Percentiles rank a stretch among this genome's conserved stretches.
Conservation (phyloP, 2,329 filamentous ascomycete genomes). For the Cladobotryum mycophilum region DNA sequence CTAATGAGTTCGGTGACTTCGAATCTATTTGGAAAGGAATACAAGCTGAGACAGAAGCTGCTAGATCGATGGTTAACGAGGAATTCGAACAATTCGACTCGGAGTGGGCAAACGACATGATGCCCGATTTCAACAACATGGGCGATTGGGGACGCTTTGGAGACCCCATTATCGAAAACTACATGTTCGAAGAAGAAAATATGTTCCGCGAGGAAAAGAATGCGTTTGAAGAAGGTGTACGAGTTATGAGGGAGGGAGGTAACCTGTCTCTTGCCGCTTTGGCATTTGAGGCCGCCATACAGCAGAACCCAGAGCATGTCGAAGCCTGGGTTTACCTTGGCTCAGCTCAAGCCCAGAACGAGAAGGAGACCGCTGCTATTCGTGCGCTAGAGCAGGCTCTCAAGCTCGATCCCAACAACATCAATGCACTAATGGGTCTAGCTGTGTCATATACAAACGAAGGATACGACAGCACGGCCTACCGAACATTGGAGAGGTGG, state of each 20-base stretch:
- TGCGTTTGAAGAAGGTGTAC: slow-evolving; percentile 86
- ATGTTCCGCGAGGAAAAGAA: slow-evolving; percentile 74
- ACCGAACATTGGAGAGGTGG: slow-evolving; percentile 94
- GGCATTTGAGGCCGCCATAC: slow-evolving; percentile 91
- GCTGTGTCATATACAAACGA: slow-evolving; percentile 98
- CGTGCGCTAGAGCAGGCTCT: slow-evolving; percentile 86
- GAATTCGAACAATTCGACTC: slow-evolving; percentile 65
- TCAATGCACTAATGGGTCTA: slow-evolving; percentile 87
- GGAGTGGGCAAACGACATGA: slow-evolving; percentile 62
- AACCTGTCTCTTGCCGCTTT: slow-evolving; percentile 90
- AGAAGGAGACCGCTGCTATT: slow-evolving; percentile 95
- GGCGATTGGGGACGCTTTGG: slow-evolving; percentile 61
- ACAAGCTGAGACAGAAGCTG: slow-evolving; percentile 65
- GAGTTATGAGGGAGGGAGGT: slow-evolving; percentile 88
- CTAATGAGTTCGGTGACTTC: slow-evolving; percentile 76
- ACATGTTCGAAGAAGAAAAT: slow-evolving; percentile 94
- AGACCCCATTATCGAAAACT: slow-evolving; percentile 78
- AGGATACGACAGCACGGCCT: slow-evolving; percentile 94
- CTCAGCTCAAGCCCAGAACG: slow-evolving; percentile 91
- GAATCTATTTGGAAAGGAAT: slow-evolving; percentile 84
- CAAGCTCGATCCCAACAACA: slow-evolving; percentile 79
- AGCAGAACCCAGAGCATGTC: slow-evolving; percentile 79
- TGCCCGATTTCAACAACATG: slow-evolving; percentile 52
- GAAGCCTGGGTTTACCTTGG: slow-evolving; percentile 93
- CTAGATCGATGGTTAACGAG: slow-evolving; percentile 65